Base-by-base conservation (phyloP, 1,284 basidiomycete species). In the Ustilago loliicola region DNA sequence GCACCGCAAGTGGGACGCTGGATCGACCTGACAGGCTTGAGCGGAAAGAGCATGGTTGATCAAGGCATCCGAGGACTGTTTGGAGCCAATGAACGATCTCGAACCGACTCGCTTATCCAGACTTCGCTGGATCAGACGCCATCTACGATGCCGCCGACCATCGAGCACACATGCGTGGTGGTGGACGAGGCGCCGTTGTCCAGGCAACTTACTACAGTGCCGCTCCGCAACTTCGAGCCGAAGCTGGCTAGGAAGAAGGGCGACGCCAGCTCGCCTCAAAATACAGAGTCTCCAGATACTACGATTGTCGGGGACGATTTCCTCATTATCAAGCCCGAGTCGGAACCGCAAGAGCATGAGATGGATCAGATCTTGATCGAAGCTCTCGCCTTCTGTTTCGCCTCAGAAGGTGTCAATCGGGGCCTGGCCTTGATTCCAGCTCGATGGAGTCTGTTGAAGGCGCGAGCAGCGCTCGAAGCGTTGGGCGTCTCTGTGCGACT, bases 1-100 rank as follows among this genome's bases (percentile, higher is more conserved):
- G 72, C 66, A n/a, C 66, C 64, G 30, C 68, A 74, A 51, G 62
- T 71, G n/a, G 83, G 83, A n/a, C 65, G 68, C 5, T 86, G 84
- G 82, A 77, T 85, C 55, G 85, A 86, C 50, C 63, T 83, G 32
- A 85, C 83, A 2, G 85, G 85, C 0, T 42, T 85, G 36, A 83
- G 77, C 58, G 73, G 64, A 19, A 55, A 61, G 25, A 77, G 75
- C 61, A 67, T 77, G 70, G 64, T 72, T 23, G 61, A 73, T 23
- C 71, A 70, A 61, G 75, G 75, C n/a, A 73, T 77, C 7, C 56
- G 67, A 6, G 69, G 75, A 23, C 71, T 77, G 3, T 72, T 77
- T 29, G 74, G 74, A 51, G 55, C 51, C 58, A 60, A 67, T 21
- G 63, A 68, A 61, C 60, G 60, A 30, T 62, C 53, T 19, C 68